These are phyloP conservation scores for Pyracantha coccinea DNA, from an alignment of 331 rosid species.

Conservation along the genomic window DNA sequence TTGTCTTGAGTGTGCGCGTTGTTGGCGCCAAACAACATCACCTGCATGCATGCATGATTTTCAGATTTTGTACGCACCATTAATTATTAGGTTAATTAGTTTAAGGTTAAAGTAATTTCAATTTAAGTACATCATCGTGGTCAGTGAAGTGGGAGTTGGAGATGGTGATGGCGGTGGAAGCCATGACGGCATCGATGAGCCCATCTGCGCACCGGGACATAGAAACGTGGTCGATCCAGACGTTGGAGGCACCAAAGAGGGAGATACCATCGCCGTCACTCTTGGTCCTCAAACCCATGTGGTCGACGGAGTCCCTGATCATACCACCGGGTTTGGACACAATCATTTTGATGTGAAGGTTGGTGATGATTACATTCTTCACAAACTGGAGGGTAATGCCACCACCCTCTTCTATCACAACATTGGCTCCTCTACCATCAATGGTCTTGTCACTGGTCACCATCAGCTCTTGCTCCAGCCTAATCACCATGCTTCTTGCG, in stretches of 20 bases:
- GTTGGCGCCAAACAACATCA: slow-evolving; percentile 71
- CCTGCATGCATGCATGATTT: slow-evolving; percentile 38
- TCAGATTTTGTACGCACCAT: background rate
- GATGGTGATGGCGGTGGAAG: slow-evolving; percentile 76
- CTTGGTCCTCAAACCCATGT: slow-evolving; percentile 41
- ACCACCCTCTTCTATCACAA: slow-evolving; percentile 47
- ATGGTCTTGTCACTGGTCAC: slow-evolving; percentile 56
- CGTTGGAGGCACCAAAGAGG: slow-evolving; percentile 59
- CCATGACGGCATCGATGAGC: slow-evolving; percentile 61
- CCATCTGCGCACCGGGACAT: slow-evolving; percentile 56
- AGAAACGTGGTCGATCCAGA: slow-evolving; percentile 86
- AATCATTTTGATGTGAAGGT: slow-evolving; percentile 42
- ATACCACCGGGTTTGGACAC: slow-evolving; percentile 32
- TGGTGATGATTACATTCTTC: slow-evolving; percentile 57
- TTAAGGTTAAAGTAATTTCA: background rate
- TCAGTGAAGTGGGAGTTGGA: slow-evolving; percentile 71
- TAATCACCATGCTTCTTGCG: slow-evolving; percentile 42
- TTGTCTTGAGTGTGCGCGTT: slow-evolving; percentile 23
- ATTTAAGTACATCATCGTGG: slow-evolving; percentile 50
- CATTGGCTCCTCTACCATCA: slow-evolving; percentile 59
- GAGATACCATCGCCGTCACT: slow-evolving; percentile 89
- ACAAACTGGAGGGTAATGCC: slow-evolving; percentile 62
- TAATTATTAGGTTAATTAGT: background rate
- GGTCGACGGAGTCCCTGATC: slow-evolving; percentile 37
- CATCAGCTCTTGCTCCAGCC: slow-evolving; percentile 51